phyloP scores from a whole-genome alignment of 306 rosid genomes.

The Senna siamea region DNA sequence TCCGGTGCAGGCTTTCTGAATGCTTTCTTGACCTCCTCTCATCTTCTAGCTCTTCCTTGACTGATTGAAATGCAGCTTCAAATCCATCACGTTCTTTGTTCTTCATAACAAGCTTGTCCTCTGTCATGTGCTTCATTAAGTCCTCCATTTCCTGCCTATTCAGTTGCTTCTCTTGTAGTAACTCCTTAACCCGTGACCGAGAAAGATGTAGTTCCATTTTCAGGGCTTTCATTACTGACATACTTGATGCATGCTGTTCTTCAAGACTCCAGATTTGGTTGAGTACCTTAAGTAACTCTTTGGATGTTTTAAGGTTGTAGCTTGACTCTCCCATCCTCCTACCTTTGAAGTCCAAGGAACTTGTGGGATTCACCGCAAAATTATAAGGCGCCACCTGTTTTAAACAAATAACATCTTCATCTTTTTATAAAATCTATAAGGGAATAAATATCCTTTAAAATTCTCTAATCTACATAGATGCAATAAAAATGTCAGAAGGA shows the following conservation, averaged over 20 bases:
- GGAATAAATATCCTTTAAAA: conserved; percentile 12
- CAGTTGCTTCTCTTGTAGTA: conserved; percentile 53
- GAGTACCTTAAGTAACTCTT: conserved; percentile 62
- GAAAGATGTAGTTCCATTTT: conserved; percentile 58
- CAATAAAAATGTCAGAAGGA: background rate
- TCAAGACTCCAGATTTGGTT: conserved; percentile 75
- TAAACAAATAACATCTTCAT: conserved; percentile 33
- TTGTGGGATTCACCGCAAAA: conserved; percentile 46
- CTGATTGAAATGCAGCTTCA: conserved; percentile 50
- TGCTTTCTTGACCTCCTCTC: conserved; percentile 70
- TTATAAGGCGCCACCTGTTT: conserved; percentile 57
- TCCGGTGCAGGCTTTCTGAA: conserved; percentile 67
- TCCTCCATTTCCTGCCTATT: conserved; percentile 55
- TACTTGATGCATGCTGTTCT: conserved; percentile 65
- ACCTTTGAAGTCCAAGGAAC: conserved; percentile 48
- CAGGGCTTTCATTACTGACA: conserved; percentile 54
- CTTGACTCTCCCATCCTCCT: conserved; percentile 50
- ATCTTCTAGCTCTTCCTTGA: conserved; percentile 62
- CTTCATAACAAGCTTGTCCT: conserved; percentile 51
- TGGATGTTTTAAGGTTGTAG: conserved; percentile 48
- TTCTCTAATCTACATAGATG: background rate
- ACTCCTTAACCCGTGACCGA: conserved; percentile 52
- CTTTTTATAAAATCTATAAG: conserved; percentile 20
- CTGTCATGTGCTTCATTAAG: conserved; percentile 47
- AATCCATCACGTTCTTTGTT: conserved; percentile 45